phyloP scores from a whole-genome alignment of 129 eudicot genomes.

The Cynara cardunculus region DNA sequence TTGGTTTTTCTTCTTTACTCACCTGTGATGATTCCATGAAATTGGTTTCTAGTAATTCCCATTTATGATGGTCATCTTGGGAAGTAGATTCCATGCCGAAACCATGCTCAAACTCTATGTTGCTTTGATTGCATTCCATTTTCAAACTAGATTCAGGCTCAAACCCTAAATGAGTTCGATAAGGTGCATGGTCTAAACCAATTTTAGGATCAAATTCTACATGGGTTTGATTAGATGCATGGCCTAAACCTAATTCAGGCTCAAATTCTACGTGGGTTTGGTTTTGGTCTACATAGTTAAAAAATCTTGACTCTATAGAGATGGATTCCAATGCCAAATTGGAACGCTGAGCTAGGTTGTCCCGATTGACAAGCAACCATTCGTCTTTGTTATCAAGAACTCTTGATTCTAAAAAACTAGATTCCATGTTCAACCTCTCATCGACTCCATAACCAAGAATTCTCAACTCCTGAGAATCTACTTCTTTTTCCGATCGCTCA shows the following conservation, averaged over 20 bases:
- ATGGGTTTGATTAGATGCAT: not conserved
- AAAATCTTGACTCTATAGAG: not conserved
- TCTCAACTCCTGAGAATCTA: not conserved
- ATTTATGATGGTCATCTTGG: not conserved
- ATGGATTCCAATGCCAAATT: not conserved
- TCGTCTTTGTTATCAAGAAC: slow-evolving; percentile 4
- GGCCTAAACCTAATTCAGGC: not conserved
- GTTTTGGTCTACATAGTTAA: not conserved
- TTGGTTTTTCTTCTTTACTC: not conserved
- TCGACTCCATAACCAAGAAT: slow-evolving; percentile 8
- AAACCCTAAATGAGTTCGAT: not conserved
- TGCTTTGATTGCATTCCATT: slow-evolving; percentile 10
- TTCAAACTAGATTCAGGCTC: not conserved
- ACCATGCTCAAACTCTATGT: slow-evolving; percentile 4
- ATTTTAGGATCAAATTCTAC: slow-evolving; percentile 4
- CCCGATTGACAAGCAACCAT: not conserved
- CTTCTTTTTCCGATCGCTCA: slow-evolving; percentile 22
- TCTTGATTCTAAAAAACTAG: slow-evolving; percentile 11
- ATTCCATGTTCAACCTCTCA: slow-evolving; percentile 20
- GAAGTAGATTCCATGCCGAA: not conserved
- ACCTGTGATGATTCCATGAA: slow-evolving; percentile 18
- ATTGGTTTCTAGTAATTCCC: not conserved
- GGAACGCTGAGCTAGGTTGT: not conserved
- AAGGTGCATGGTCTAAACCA: not conserved
- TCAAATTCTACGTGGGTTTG: slow-evolving; percentile 8